Conservation (phyloP, 2,329 filamentous ascomycete genomes). For the Aspergillus terreus region DNA sequence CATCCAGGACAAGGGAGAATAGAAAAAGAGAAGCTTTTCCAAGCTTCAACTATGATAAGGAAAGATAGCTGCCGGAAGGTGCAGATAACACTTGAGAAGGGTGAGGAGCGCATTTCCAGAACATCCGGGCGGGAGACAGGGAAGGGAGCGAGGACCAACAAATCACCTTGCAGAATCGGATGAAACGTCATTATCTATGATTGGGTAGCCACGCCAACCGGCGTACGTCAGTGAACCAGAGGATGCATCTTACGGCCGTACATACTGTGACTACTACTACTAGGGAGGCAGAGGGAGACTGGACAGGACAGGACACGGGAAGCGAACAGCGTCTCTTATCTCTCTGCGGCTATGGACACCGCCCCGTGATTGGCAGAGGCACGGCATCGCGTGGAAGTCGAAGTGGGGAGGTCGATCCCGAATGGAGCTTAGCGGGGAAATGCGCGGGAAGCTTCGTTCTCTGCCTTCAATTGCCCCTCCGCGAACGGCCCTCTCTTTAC, state of each 20-base stretch:
- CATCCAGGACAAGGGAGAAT: not conserved
- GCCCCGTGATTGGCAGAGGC: not conserved
- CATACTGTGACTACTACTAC: too few relatives aligned
- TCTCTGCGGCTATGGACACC: not conserved
- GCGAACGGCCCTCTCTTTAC: not conserved
- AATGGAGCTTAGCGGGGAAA: not conserved
- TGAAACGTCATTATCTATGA: not conserved
- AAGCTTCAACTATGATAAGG: slow-evolving; percentile 1
- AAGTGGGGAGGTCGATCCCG: not conserved
- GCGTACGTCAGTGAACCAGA: not conserved
- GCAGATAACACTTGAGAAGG: not conserved
- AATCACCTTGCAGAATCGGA: not conserved
- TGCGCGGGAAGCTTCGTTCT: not conserved
- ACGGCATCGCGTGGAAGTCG: not conserved
- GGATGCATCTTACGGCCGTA: too few relatives aligned
- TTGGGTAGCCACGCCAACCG: not conserved
- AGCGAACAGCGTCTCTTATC: not conserved
- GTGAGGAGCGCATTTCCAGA: not conserved
- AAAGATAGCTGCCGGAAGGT: not conserved
- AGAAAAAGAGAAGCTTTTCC: slow-evolving; percentile 13
- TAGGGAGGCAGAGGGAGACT: not conserved
- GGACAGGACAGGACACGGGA: not conserved
- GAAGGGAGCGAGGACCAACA: not conserved
- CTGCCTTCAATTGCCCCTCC: not conserved
- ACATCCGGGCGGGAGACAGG: not conserved